Evolutionary conservation across 768 basidiomycete species (phyloP).

Genomic region (Xerocomellus dryophilus): DNA sequence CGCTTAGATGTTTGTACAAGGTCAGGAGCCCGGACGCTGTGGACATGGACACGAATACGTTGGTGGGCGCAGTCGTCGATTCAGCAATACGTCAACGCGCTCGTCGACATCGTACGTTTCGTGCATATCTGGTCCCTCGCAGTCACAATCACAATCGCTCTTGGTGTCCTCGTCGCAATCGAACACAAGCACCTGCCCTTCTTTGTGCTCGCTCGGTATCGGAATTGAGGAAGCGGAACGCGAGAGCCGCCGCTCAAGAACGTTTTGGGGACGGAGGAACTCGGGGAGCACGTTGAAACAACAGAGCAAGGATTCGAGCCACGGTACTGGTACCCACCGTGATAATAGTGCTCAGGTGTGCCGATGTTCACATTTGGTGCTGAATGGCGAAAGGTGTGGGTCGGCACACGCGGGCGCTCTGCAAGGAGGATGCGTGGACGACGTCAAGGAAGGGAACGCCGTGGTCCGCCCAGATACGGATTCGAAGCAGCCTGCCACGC

Average conservation of each 20-base stretch:
- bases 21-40: neutral
- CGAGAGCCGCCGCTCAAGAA: conserved; percentile 18
- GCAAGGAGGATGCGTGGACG: neutral
- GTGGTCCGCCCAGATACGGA: neutral
- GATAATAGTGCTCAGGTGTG: neutral
- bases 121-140: conserved; percentile 21
- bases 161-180: conserved; percentile 18
- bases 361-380: neutral
- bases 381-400: neutral
- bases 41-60: neutral
- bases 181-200: conserved; percentile 15
- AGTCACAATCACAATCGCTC: conserved; percentile 17
- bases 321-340: neutral
- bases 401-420: neutral
- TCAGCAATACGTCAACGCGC: conserved; percentile 19
- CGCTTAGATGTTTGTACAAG: conserved; percentile 3
- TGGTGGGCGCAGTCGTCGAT: conserved; percentile 10
- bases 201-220: conserved; percentile 20
- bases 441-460: neutral
- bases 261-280: conserved; percentile 17
- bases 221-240: conserved; percentile 26
- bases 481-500: neutral
- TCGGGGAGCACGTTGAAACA: conserved; percentile 13
- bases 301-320: conserved; percentile 1
- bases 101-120: conserved; percentile 19